phyloP scores from a whole-genome alignment of 805 yeast species.

The Myxozyma melibiosi region DNA sequence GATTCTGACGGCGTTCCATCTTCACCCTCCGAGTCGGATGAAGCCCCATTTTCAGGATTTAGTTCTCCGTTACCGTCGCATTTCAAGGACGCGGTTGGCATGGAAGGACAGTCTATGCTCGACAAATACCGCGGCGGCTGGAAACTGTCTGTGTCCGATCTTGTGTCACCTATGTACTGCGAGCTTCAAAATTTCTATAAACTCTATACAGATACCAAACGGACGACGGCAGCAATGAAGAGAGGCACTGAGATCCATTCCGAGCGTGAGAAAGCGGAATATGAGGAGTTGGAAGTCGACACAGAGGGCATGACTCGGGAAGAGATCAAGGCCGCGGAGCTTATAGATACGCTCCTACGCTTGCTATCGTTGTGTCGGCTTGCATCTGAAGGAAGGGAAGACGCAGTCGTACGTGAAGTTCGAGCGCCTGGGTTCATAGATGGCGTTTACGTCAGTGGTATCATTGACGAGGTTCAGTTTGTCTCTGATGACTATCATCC shows the following conservation, averaged over 20 bases:
- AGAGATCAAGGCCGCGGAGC: conserved; percentile 19
- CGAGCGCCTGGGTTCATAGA: conserved; percentile 30
- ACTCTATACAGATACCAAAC: conserved; percentile 13
- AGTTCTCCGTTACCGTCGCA: conserved; percentile 16
- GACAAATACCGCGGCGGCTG: conserved; percentile 17
- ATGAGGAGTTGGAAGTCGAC: neutral
- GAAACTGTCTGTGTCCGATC: conserved; percentile 23
- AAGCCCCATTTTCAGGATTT: neutral
- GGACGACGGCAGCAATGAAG: conserved; percentile 20
- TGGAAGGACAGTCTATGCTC: conserved; percentile 14
- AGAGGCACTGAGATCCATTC: conserved; percentile 27
- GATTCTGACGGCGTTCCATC: neutral
- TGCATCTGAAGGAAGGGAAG: conserved; percentile 5
- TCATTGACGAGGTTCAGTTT: conserved; percentile 31
- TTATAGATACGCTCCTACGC: conserved; percentile 17
- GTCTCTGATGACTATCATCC: conserved; percentile 11
- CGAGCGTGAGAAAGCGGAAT: conserved; percentile 17
- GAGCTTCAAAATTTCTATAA: conserved; percentile 32
- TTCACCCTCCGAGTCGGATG: neutral
- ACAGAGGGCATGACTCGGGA: conserved; percentile 13
- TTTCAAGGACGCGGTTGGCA: conserved; percentile 19
- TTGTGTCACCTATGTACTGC: conserved; percentile 31
- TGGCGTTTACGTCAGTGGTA: conserved; percentile 27
- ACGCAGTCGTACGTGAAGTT: conserved; percentile 20
- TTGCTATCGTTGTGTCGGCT: conserved; percentile 17